Conservation (phyloP, 805 yeast species). For the Cyberlindnera subsufficiens region DNA sequence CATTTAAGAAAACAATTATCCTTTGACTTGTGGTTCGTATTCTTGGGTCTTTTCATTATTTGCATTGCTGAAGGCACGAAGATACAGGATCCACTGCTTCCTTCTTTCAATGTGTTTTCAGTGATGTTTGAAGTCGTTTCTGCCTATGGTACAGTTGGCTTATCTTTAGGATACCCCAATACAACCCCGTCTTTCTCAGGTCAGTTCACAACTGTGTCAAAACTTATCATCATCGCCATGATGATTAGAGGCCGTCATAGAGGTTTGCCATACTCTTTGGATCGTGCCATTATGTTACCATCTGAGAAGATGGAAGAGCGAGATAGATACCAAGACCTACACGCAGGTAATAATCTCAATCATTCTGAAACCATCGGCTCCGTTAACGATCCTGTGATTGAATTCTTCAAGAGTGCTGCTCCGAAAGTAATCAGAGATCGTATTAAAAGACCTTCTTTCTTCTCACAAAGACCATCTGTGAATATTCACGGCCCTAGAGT, state of each 20-base stretch:
- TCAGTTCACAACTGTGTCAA: slow-evolving; percentile 66
- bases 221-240: slow-evolving; percentile 80
- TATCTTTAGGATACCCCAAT: slow-evolving; percentile 78
- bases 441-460: slow-evolving; percentile 20
- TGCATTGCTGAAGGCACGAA: slow-evolving; percentile 79
- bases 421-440: slow-evolving; percentile 20
- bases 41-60: slow-evolving; percentile 77
- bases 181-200: slow-evolving; percentile 66
- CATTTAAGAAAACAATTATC: slow-evolving; percentile 91
- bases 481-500: neutral
- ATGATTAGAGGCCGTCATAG: slow-evolving; percentile 95
- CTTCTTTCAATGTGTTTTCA: slow-evolving; percentile 60
- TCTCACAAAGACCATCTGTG: slow-evolving; percentile 3
- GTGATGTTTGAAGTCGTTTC: slow-evolving; percentile 84
- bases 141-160: slow-evolving; percentile 96
- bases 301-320: slow-evolving; percentile 56
- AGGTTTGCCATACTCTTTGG: slow-evolving; percentile 89
- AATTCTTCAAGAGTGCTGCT: slow-evolving; percentile 24
- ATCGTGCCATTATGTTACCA: slow-evolving; percentile 88
- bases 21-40: slow-evolving; percentile 91
- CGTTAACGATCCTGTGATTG: slow-evolving; percentile 21
- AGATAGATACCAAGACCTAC: slow-evolving; percentile 39
- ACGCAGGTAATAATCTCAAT: slow-evolving; percentile 13
- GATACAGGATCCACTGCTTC: slow-evolving; percentile 37
- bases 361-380: slow-evolving; percentile 20